These are phyloP conservation scores for Brassica cretica DNA, from an alignment of 345 rosid genomes.

Conservation along the genomic window DNA sequence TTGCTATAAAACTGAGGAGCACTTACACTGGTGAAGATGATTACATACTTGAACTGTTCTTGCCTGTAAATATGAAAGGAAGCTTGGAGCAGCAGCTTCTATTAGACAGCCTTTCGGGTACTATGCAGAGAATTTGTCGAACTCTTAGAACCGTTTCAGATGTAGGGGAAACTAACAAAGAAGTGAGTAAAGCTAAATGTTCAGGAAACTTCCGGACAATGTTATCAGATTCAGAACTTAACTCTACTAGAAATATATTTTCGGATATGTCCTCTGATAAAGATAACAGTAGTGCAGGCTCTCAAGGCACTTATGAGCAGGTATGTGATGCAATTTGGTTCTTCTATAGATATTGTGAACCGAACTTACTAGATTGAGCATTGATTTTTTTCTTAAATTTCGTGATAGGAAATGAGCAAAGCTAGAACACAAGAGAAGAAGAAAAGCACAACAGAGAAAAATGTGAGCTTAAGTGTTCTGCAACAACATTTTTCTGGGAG, in stretches of 20 bases:
- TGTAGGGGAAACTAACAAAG: conserved; percentile 43
- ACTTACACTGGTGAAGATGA: conserved; percentile 74
- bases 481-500: conserved; percentile 90
- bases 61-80: conserved; percentile 73
- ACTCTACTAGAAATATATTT: conserved; percentile 38
- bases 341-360: neutral
- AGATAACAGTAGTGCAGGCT: conserved; percentile 36
- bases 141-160: conserved; percentile 78
- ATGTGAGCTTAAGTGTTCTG: conserved; percentile 83
- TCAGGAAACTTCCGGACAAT: conserved; percentile 40
- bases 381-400: neutral
- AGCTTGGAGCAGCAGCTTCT: conserved; percentile 83
- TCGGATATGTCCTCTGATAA: conserved; percentile 42
- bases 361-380: neutral
- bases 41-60: conserved; percentile 85
- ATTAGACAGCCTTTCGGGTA: conserved; percentile 71
- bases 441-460: conserved; percentile 79
- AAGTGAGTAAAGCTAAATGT: conserved; percentile 38
- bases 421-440: conserved; percentile 65
- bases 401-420: conserved; percentile 46
- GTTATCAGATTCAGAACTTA: conserved; percentile 38
- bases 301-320: conserved; percentile 50
- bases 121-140: conserved; percentile 85
- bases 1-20: conserved; percentile 86
- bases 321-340: conserved; percentile 35